These are phyloP conservation scores for Trichaptum fuscoviolaceum DNA, from an alignment of 768 basidiomycete species.

Conservation along the genomic window DNA sequence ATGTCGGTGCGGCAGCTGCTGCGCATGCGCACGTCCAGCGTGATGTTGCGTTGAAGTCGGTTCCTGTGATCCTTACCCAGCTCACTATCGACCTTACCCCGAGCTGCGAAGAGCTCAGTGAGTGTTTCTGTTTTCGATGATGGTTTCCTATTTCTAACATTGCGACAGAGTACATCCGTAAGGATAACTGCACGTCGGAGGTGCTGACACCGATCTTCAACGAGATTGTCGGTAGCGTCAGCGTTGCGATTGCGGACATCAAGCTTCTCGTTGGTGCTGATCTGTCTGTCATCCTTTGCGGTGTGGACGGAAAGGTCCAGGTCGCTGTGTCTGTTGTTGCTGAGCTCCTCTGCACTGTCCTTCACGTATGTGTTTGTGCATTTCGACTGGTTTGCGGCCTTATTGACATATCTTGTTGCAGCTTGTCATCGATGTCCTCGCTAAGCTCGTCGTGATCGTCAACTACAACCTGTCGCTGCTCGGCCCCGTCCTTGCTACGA, in stretches of 20 bases:
- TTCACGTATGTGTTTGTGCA: background rate
- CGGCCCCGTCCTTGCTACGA: background rate
- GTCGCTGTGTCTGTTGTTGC: background rate
- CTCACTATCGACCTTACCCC: background rate
- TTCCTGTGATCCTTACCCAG: background rate
- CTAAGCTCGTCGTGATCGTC: background rate
- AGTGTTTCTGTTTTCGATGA: background rate
- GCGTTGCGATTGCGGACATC: background rate
- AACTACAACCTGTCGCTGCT: background rate
- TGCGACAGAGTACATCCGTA: background rate
- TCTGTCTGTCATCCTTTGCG: background rate
- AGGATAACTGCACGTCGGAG: conserved; percentile 3
- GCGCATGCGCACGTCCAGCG: background rate
- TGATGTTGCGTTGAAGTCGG: background rate
- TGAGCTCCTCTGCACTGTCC: background rate
- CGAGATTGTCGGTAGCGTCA: conserved; percentile 2
- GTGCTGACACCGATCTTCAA: conserved; percentile 22
- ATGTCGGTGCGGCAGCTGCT: background rate
- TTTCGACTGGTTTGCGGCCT: no score
- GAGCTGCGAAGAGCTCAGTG: background rate
- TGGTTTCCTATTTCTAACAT: background rate
- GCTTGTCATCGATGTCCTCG: background rate
- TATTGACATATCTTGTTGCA: no score
- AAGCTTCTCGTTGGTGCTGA: background rate
- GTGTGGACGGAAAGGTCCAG: background rate